These are phyloP conservation scores for Fusarium buharicum DNA, from an alignment of 2,329 filamentous ascomycete genomes.

Conservation along the genomic window DNA sequence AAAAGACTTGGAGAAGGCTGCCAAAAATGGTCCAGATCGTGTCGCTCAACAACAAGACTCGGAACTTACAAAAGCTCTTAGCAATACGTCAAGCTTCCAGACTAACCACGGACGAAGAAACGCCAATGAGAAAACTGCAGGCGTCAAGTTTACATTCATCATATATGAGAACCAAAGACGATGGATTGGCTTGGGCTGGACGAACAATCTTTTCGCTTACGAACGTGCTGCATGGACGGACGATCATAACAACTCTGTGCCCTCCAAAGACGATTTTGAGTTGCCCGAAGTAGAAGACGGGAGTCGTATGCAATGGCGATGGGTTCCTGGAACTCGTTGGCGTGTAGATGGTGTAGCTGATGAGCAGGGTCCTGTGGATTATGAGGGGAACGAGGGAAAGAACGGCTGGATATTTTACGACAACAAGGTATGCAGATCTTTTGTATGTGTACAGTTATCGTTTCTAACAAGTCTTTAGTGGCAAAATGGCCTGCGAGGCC, in stretches of 20 bases:
- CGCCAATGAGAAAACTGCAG: slow-evolving; percentile 69
- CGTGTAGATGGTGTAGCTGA: slow-evolving; percentile 79
- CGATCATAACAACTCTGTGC: slow-evolving; percentile 86
- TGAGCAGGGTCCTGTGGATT: slow-evolving; percentile 56
- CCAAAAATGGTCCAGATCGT: slow-evolving; percentile 33
- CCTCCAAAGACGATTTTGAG: slow-evolving; percentile 76
- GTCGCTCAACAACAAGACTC: slow-evolving; percentile 50
- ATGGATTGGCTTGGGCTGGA: slow-evolving; percentile 97
- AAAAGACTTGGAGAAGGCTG: slow-evolving; percentile 44
- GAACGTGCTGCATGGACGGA: slow-evolving; percentile 94
- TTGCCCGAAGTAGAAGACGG: slow-evolving; percentile 70
- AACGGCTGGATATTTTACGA: slow-evolving; percentile 98
- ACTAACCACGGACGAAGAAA: slow-evolving; percentile 44
- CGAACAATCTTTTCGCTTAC: slow-evolving; percentile 87
- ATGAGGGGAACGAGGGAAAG: slow-evolving; percentile 69
- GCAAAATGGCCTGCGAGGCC: slow-evolving; percentile 84
- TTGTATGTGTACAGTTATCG: rapidly evolving
- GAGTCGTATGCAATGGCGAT: slow-evolving; percentile 70
- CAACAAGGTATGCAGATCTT: slow-evolving; percentile 75
- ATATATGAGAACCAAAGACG: slow-evolving; percentile 96
- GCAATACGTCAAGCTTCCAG: slow-evolving; percentile 42
- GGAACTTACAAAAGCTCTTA: slow-evolving; percentile 59
- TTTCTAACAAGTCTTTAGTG: slow-evolving; percentile 66
- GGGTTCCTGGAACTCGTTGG: slow-evolving; percentile 89
- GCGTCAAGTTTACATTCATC: slow-evolving; percentile 95